Base-by-base conservation (phyloP, 2,329 filamentous ascomycete species). In the Myriosclerotinia curreyana region DNA sequence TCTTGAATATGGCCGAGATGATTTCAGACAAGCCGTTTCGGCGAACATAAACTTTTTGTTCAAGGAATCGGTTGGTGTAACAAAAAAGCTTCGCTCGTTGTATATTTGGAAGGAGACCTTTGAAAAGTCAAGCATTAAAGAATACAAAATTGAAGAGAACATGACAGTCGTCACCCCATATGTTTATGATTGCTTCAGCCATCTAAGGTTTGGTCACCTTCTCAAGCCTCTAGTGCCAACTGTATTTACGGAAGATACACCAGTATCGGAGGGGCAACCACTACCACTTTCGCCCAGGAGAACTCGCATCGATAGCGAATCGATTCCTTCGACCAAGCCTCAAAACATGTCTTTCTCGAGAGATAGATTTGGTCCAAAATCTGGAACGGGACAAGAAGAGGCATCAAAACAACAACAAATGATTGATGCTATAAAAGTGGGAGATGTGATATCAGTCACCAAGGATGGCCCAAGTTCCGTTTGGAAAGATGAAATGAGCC, bases 131-230 rank as follows among this genome's bases (percentile, higher is more conserved):
- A 72, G 73, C 4, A 74, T 80, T 25, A 66, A 66, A 8, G 28
- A 64, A 22, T 71, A 75, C 44, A 22, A 55, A n/a, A 64, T 68
- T 14, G 64, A 69, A 69, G 66, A 73, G 68, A 48, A 63, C 50
- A 49, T 74, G 4, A 94, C 91, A 0, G 76, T 90, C 0, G 87
- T 93, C 0, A 94, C 91, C 0, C 84, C 87, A 0, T 90, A 88
- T 64, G 83, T 89, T 0, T 82, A 85, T 66, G 71, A 83, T 3
- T 83, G 83, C 62, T 95, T 95, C 67, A 77, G 79, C 3, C 76
- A 87, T 25, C 81, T 91, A 73, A 82, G 82, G 5, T 89, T 87
- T 69, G 83, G 79, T 0, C 72, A 78, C 2, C 76, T 82, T 2
- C 76, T 91, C 7, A 75, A 80, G 61, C 66, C 69, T 0, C 69